These are phyloP conservation scores for Aspergillus transmontanensis DNA, from an alignment of 2,329 filamentous ascomycete genomes.

Conservation along the genomic window DNA sequence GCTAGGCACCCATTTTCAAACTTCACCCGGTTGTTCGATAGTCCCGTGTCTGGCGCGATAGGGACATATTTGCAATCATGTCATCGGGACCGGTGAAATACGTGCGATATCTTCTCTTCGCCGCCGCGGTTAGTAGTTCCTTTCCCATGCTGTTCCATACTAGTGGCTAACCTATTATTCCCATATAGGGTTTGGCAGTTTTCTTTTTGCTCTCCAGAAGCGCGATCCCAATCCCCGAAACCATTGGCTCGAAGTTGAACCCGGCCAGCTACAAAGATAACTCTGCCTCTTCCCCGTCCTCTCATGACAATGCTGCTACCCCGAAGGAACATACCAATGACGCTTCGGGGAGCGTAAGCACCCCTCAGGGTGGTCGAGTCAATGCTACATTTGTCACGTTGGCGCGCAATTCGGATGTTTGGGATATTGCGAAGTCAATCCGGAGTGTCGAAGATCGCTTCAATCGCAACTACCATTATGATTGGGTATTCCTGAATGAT, in stretches of 20 bases:
- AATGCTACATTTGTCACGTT: conserved; percentile 98
- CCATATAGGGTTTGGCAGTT: conserved; percentile 62
- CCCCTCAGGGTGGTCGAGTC: conserved; percentile 69
- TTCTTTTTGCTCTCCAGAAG: conserved; percentile 80
- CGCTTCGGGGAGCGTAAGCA: conserved; percentile 43
- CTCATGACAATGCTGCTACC: conserved; percentile 29
- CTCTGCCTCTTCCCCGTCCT: conserved; percentile 12
- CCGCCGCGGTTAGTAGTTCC: conserved; percentile 14
- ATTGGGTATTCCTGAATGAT: conserved; percentile 99
- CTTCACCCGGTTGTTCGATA: conserved; percentile 6
- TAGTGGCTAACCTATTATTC: background rate
- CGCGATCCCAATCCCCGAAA: conserved; percentile 45
- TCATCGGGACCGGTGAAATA: conserved; percentile 19
- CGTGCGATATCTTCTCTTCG: conserved; percentile 22
- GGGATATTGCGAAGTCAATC: conserved; percentile 96
- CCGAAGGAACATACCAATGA: conserved; percentile 16
- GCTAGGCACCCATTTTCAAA: conserved; percentile 7
- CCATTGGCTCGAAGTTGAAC: conserved; percentile 25
- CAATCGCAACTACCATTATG: conserved; percentile 95
- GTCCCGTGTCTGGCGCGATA: conserved; percentile 22
- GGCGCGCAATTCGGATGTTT: conserved; percentile 88
- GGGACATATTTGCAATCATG: conserved; percentile 13
- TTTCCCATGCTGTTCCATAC: background rate
- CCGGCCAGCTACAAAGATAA: conserved; percentile 26
- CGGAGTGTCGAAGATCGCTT: conserved; percentile 97